Conservation (phyloP, 768 basidiomycete species). For the Tubosaeta sp. region DNA sequence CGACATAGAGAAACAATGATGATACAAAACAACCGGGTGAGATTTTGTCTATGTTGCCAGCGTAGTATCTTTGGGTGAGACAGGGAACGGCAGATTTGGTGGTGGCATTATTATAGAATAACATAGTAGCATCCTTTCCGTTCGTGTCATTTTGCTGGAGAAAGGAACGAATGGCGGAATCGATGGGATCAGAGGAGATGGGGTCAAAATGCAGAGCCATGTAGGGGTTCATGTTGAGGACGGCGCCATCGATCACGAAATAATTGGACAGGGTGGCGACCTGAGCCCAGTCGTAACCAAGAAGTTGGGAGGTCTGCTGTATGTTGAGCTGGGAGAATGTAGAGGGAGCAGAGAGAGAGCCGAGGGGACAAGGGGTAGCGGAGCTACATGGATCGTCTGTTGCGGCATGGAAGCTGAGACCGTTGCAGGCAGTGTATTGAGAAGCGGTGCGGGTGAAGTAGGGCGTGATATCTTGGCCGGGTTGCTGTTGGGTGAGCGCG, state of each 20-base stretch:
- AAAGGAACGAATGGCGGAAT: slow-evolving; percentile 75
- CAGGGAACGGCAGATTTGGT: slow-evolving; percentile 73
- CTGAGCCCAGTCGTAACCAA: slow-evolving; percentile 92
- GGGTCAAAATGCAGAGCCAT: slow-evolving; percentile 64
- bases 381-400: slow-evolving; percentile 67
- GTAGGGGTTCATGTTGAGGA: slow-evolving; percentile 91
- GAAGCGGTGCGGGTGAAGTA: slow-evolving; percentile 68
- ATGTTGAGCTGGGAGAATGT: slow-evolving; percentile 63
- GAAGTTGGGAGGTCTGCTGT: slow-evolving; percentile 57
- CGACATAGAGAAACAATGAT: slow-evolving; percentile 81
- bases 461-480: slow-evolving; percentile 90
- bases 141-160: slow-evolving; percentile 41
- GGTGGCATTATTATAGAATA: slow-evolving; percentile 70
- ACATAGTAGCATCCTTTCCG: slow-evolving; percentile 87
- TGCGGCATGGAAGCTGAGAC: slow-evolving; percentile 63
- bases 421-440: slow-evolving; percentile 62
- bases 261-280: slow-evolving; percentile 68
- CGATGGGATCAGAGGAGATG: slow-evolving; percentile 72
- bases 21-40: slow-evolving; percentile 95
- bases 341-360: slow-evolving; percentile 48
- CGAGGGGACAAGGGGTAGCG: slow-evolving; percentile 62
- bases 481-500: slow-evolving; percentile 44
- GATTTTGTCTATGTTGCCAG: slow-evolving; percentile 95
- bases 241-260: slow-evolving; percentile 88
- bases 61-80: slow-evolving; percentile 79